Conservation (phyloP, 345 rosid genomes). For the Lagerstroemia speciosa region DNA sequence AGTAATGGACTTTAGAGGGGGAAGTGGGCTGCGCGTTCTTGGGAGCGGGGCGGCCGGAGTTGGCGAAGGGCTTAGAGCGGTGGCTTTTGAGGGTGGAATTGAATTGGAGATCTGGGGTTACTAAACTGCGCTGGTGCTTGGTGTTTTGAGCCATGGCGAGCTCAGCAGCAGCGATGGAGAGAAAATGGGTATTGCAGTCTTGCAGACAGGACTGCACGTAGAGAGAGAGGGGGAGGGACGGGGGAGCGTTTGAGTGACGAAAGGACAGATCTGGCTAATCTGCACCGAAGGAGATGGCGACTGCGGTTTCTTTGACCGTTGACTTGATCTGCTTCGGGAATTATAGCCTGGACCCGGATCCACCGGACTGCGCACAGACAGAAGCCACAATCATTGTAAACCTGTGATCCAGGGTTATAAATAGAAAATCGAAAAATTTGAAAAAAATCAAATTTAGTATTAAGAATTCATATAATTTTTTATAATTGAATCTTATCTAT, state of each 20-base stretch:
- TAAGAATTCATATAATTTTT: too few relatives aligned
- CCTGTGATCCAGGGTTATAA: too few relatives aligned
- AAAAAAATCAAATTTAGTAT: too few relatives aligned
- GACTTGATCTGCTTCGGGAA: constrained; percentile 21
- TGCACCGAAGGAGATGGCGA: neutral
- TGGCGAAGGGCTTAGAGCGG: constrained; percentile 1
- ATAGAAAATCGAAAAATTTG: too few relatives aligned
- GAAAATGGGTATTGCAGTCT: neutral
- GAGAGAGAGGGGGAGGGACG: neutral
- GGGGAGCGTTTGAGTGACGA: too few relatives aligned
- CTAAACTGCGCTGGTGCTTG: constrained; percentile 27
- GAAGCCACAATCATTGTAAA: too few relatives aligned
- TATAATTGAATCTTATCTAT: too few relatives aligned
- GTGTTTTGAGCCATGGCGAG: constrained; percentile 26
- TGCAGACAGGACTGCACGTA: neutral
- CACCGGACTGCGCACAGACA: neutral
- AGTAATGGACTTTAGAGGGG: constrained; percentile 14
- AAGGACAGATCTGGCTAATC: too few relatives aligned
- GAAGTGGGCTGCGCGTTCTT: constrained; percentile 16
- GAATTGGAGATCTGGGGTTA: constrained; percentile 16
- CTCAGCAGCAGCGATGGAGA: constrained; percentile 1
- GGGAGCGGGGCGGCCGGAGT: constrained; percentile 5
- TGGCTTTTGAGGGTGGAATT: constrained; percentile 11
- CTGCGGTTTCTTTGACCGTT: constrained; percentile 29
- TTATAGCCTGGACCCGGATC: neutral